A percentile compares a stretch with the other conserved stretches of the same genome.
Conservation (phyloP, 2,329 filamentous ascomycete species). For the Talaromyces piceae region DNA sequence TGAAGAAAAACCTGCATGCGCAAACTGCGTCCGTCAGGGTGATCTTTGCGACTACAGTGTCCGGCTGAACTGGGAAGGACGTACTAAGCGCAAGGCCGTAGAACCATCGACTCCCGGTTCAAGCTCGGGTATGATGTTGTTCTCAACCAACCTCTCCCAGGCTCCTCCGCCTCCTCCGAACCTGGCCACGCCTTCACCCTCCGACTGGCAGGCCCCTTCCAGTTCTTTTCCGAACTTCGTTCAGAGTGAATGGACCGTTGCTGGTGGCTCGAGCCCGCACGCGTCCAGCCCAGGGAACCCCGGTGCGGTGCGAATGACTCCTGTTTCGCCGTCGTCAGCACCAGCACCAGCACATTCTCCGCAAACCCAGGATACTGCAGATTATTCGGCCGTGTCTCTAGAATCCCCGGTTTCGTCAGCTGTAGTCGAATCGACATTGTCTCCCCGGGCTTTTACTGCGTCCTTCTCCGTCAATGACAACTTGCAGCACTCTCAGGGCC, state of each 20-base stretch:
- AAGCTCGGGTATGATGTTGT: conserved; percentile 13
- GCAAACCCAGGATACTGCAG: conserved; percentile 1
- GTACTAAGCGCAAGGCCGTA: conserved; percentile 51
- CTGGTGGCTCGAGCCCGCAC: conserved; percentile 1
- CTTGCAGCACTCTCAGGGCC: background rate
- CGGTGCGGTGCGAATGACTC: background rate
- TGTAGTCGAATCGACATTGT: background rate
- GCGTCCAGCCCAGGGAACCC: conserved; percentile 2
- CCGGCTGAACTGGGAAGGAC: conserved; percentile 71
- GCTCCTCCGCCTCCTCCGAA: background rate
- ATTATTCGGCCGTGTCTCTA: background rate
- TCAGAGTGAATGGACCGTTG: conserved; percentile 6
- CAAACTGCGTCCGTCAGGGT: conserved; percentile 64
- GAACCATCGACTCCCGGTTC: conserved; percentile 26
- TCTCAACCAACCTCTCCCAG: background rate
- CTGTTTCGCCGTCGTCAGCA: conserved; percentile 5
- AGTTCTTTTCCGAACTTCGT: background rate
- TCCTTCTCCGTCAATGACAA: conserved; percentile 2
- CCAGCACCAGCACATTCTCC: conserved; percentile 5
- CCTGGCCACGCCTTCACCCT: background rate
- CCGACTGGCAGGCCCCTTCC: conserved; percentile 1
- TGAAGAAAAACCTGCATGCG: conserved; percentile 65
- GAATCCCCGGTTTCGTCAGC: background rate
- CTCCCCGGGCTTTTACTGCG: background rate
- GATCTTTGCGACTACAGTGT: conserved; percentile 76